Evolutionary conservation across 805 yeast genomes (phyloP).

Genomic region (Candida pini): DNA sequence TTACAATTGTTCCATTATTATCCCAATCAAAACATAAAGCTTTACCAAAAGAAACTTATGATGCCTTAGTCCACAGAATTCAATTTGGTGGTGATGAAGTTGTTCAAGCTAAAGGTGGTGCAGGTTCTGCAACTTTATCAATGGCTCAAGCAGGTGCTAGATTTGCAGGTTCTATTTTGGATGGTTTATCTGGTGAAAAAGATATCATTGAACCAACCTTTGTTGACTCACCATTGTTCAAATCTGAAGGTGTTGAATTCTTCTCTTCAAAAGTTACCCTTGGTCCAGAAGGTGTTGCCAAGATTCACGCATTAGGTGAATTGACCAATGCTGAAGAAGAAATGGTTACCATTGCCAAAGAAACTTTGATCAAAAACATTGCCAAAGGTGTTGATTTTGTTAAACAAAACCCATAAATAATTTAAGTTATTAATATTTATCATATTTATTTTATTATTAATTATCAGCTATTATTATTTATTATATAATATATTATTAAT

Average conservation of each 20-base stretch:
- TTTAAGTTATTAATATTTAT: no score
- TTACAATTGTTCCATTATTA: conserved; percentile 89
- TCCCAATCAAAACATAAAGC: conserved; percentile 73
- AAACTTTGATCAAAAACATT: conserved; percentile 85
- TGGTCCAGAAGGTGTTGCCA: conserved; percentile 85
- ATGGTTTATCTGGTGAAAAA: conserved; percentile 43
- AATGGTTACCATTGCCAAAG: conserved; percentile 77
- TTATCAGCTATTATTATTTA: no score
- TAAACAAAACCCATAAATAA: conserved; percentile 57
- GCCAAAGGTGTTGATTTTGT: conserved; percentile 90
- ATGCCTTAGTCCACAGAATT: conserved; percentile 75
- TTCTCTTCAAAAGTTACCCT: conserved; percentile 93
- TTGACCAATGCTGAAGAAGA: conserved; percentile 76
- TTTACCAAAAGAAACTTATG: conserved; percentile 58
- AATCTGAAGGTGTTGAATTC: conserved; percentile 89
- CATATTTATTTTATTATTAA: no score
- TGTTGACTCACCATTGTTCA: conserved; percentile 74
- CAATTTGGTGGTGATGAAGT: conserved; percentile 93
- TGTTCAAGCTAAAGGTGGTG: conserved; percentile 78
- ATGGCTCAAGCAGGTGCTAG: conserved; percentile 85
- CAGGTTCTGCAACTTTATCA: conserved; percentile 79
- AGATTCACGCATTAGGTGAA: conserved; percentile 72
- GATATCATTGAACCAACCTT: conserved; percentile 48
- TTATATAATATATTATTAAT: no score
- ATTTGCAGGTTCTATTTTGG: conserved; percentile 62